phyloP scores from a whole-genome alignment of 1,284 basidiomycete species.

The Pulchroboletus neoregius region DNA sequence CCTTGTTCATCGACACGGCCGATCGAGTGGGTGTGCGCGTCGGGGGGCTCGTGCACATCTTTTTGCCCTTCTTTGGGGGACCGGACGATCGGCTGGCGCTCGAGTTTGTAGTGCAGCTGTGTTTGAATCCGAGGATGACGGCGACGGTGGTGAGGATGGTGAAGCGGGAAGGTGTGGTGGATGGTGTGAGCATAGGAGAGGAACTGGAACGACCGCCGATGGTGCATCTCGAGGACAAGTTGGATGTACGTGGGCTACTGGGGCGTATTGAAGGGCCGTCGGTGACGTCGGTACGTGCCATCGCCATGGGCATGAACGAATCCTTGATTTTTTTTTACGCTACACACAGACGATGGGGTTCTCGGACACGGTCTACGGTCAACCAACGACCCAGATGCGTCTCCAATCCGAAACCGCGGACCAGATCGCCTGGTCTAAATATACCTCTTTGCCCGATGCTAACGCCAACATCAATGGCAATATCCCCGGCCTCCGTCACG shows the following conservation, averaged over 20 bases:
- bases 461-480: neutral
- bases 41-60: slow-evolving; percentile 55
- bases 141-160: slow-evolving; percentile 57
- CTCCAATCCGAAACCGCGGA: slow-evolving; percentile 71
- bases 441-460: slow-evolving; percentile 29
- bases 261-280: neutral
- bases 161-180: neutral
- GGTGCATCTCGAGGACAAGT: slow-evolving; percentile 10
- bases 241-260: neutral
- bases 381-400: slow-evolving; percentile 50
- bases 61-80: slow-evolving; percentile 92
- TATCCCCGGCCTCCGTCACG: neutral
- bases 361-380: slow-evolving; percentile 66
- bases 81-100: slow-evolving; percentile 90
- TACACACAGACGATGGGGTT: slow-evolving; percentile 42
- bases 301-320: neutral
- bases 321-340: neutral
- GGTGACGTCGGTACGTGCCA: slow-evolving; percentile 15
- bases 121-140: slow-evolving; percentile 57
- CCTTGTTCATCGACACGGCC: slow-evolving; percentile 74
- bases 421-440: slow-evolving; percentile 59
- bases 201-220: neutral
- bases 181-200: slow-evolving; percentile 34
- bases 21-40: slow-evolving; percentile 26
- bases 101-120: slow-evolving; percentile 79